phyloP scores from a whole-genome alignment of 1,284 basidiomycete species.

The Phellinidium pouzarii region DNA sequence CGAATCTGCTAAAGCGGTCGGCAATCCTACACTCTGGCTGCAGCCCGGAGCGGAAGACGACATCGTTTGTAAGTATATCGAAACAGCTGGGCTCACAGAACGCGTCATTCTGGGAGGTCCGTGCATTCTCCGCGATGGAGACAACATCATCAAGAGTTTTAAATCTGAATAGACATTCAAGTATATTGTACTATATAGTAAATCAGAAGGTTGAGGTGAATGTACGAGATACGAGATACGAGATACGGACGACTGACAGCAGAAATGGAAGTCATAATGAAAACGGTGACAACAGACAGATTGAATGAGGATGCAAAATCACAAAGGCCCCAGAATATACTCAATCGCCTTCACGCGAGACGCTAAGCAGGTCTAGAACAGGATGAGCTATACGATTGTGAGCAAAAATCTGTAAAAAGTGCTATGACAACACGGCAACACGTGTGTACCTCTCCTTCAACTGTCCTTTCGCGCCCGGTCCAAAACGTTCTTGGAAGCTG shows the following conservation, averaged over 20 bases:
- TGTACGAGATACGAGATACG: no score
- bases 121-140: constrained; percentile 69
- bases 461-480: constrained; percentile 50
- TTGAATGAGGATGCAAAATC: no score
- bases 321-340: no score
- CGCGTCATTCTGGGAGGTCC: constrained; percentile 68
- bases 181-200: background rate
- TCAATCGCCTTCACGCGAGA: no score
- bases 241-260: no score
- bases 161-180: background rate
- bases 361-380: no score
- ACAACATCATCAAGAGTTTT: constrained; percentile 36
- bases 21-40: constrained; percentile 70
- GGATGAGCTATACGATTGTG: background rate
- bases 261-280: background rate
- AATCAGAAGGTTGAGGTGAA: background rate
- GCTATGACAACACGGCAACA: constrained; percentile 7
- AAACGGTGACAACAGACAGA: background rate
- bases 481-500: constrained; percentile 81
- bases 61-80: constrained; percentile 43
- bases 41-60: constrained; percentile 79
- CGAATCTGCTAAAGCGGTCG: constrained; percentile 55
- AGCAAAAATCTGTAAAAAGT: background rate
- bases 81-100: constrained; percentile 47
- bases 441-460: constrained; percentile 40